Conservation (phyloP, 306 rosid genomes). For the Lupinus albus region DNA sequence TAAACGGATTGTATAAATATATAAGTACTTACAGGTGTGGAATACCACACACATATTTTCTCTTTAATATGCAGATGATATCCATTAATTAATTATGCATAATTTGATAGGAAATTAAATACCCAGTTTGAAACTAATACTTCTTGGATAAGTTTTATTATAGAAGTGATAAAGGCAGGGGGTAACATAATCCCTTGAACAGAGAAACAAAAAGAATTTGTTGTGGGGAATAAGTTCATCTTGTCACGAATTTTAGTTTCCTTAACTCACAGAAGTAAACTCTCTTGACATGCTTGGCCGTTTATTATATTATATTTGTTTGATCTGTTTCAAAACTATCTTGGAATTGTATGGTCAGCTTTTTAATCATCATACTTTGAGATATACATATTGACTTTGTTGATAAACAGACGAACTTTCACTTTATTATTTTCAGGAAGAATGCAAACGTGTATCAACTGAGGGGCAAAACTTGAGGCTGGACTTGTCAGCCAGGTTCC, state of each 20-base stretch:
- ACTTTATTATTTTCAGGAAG: slow-evolving; percentile 66
- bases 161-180: slow-evolving; percentile 16
- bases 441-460: slow-evolving; percentile 86
- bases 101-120: slow-evolving; percentile 25
- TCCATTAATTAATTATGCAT: slow-evolving; percentile 25
- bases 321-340: slow-evolving; percentile 4
- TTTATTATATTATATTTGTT: background rate
- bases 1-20: slow-evolving; percentile 31
- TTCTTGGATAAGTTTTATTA: slow-evolving; percentile 4
- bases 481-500: slow-evolving; percentile 85
- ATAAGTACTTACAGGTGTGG: slow-evolving; percentile 21
- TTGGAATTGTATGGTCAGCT: slow-evolving; percentile 25
- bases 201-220: slow-evolving; percentile 1
- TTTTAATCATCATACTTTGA: slow-evolving; percentile 30
- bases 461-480: slow-evolving; percentile 93
- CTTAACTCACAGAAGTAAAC: background rate
- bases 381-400: slow-evolving; percentile 25
- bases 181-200: background rate
- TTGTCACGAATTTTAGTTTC: slow-evolving; percentile 15
- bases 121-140: background rate
- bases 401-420: slow-evolving; percentile 31
- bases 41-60: slow-evolving; percentile 1
- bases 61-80: slow-evolving; percentile 18
- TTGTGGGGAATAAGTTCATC: background rate
- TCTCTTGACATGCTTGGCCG: background rate